These are phyloP conservation scores for Pseudocercospora cruenta DNA, from an alignment of 2,329 filamentous ascomycete species.

Conservation along the genomic window DNA sequence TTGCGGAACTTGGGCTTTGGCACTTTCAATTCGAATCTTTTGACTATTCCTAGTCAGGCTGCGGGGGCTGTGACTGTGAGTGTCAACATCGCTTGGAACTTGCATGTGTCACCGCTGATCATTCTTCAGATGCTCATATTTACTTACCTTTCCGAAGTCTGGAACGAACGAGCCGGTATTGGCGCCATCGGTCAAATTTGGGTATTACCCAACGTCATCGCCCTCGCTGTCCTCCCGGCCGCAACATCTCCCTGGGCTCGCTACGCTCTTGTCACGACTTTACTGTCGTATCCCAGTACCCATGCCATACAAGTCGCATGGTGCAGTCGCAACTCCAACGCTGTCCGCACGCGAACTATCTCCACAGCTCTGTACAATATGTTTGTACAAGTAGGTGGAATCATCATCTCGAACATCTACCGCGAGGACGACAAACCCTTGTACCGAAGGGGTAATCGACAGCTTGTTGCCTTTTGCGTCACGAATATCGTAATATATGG, in stretches of 20 bases:
- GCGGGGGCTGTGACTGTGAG: too few relatives aligned
- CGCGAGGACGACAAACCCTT: constrained; percentile 45
- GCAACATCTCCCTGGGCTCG: constrained; percentile 43
- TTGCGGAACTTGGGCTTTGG: constrained; percentile 48
- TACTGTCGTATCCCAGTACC: constrained; percentile 46
- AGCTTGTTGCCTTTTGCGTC: constrained; percentile 32
- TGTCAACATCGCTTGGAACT: too few relatives aligned
- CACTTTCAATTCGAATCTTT: constrained; percentile 66
- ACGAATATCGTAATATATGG: constrained; percentile 36
- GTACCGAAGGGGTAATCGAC: constrained; percentile 47
- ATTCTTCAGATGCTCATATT: constrained; percentile 45
- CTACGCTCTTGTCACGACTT: constrained; percentile 41
- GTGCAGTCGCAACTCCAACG: constrained; percentile 45
- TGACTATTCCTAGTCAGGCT: constrained; percentile 55
- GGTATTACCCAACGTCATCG: constrained; percentile 43
- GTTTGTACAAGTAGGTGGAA: constrained; percentile 46
- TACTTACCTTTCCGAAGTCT: constrained; percentile 53
- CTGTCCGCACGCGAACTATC: constrained; percentile 47
- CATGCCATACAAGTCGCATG: constrained; percentile 49
- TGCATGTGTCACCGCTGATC: background rate
- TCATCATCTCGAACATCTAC: constrained; percentile 55
- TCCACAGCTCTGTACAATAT: constrained; percentile 47
- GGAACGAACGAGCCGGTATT: constrained; percentile 56
- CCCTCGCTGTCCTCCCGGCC: constrained; percentile 32
- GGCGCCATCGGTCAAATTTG: constrained; percentile 45